Evolutionary conservation across 2,329 filamentous ascomycete genomes (phyloP), one percentile per base, ranked within the genome.

Genomic region (Aspergillus japonicus): DNA sequence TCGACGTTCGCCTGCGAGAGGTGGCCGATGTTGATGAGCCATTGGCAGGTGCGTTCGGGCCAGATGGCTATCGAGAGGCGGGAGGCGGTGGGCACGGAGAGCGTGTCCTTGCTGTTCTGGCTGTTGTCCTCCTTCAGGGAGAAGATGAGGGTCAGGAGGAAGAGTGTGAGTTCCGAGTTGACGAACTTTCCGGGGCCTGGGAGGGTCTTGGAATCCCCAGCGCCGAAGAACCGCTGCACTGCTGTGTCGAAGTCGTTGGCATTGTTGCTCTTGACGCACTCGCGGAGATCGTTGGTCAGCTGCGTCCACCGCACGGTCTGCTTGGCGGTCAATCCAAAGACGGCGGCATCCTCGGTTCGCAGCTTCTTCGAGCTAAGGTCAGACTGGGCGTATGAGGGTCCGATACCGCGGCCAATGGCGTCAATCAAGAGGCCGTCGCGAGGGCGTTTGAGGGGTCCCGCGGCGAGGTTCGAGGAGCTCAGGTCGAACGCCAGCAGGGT

Each of bases 401-500:
- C 71, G 53, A 78, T 75, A 50, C 77, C 77, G 35, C 75, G 74
- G 10, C 77, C 77, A 60, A 79, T 77, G 10, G 77, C 74, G 62
- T 79, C 75, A 33, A 78, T 75, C 23, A 79, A 64, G 14, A 78
- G 69, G 11, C 76, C 75, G 55, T 77, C 75, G 21, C 75, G 70
- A 6, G 73, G 69, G 8, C 76, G 71, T 66, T 79, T 79, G n/a
- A 74, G 67, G 24, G 70, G 73, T 16, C 66, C 63, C 6, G 66
- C 69, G 3, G 66, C 64, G 10, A 68, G 68, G 51, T 74, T 64
- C 19, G 73, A 65, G 24, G 73, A 67, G 44, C 68, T 73, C 50
- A 81, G 63, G 58, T 81, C 79, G 54, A 81, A 78, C 4, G 76
- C 76, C 49, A 81, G 65, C n/a, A 82, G 66, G 5, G 74, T 73